Base-by-base conservation (phyloP, 306 rosid genomes). In the Cicer pinnatifidum region DNA sequence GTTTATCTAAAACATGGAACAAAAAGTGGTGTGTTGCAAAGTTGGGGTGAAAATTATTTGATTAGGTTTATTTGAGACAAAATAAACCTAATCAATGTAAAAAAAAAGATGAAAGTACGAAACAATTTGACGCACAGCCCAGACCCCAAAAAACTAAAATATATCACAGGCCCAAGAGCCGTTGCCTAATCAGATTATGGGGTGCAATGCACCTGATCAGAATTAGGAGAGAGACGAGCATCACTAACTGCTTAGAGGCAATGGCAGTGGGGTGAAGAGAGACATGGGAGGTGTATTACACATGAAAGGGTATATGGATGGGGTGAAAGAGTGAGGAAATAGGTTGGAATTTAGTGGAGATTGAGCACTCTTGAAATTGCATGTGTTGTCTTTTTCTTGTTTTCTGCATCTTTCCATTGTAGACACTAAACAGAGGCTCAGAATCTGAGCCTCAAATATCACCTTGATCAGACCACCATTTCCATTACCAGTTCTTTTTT, bases 61-160 rank as follows among this genome's bases (percentile, higher is more conserved):
- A 28, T 28, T 28, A 28, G 35, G 35, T 28, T 28, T 52, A 52
- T 16, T 52, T 52, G 59, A 52, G 33, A 52, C 44, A 48, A 58
- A 80, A 75, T 40, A 51, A 69, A 50, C 52, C 19, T 48, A 37
- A 28, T 35, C 67, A 44, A 17, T 35, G 43, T 38, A 12, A 9
- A 65, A 63, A 53, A 70, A 53, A 19, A 12, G 1, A 13, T 2
- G 44, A 37, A 67, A 60, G 48, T 50, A 56, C 39, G 38, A 17
- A 50, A 35, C 44, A 60, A 2, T 47, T 12, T 47, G 16, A 47
- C n/a, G 8, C 1, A 47, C 5, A 47, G 17, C 16, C 11, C 6
- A 4, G 53, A 28, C 53, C 53, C n/a, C 15, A 47, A 47, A 47
- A 11, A 11, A 47, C 1, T 47, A 4, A 3, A 47, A 13, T 47